These are phyloP conservation scores for Jimgerdemannia flammicorona DNA, from an alignment of 192 early-diverging fungal genomes.

Conservation along the genomic window DNA sequence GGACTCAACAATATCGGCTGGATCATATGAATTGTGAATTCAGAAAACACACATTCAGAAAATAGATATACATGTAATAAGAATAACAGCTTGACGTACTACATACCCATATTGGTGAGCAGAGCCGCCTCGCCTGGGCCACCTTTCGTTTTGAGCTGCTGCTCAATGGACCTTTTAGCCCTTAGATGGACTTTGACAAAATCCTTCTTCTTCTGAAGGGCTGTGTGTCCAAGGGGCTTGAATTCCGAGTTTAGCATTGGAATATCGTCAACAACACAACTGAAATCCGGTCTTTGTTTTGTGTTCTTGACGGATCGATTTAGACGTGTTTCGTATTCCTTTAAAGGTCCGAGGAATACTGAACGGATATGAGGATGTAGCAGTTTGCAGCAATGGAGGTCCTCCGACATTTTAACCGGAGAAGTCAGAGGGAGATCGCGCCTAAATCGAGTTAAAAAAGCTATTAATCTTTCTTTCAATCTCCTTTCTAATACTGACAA, in stretches of 20 bases:
- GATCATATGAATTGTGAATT: conserved; percentile 10
- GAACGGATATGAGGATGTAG: conserved; percentile 11
- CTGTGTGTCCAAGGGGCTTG: conserved; percentile 6
- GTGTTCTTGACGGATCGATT: conserved; percentile 9
- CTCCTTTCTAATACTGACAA: neutral
- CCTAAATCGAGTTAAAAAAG: conserved; percentile 11
- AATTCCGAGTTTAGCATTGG: conserved; percentile 12
- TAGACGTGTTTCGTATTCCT: conserved; percentile 12
- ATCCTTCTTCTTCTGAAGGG: conserved; percentile 13
- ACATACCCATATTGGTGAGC: conserved; percentile 14
- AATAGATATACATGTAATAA: conserved; percentile 3
- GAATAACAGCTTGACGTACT: neutral
- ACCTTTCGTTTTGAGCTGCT: conserved; percentile 11
- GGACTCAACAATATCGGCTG: conserved; percentile 16
- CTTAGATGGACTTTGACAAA: conserved; percentile 8
- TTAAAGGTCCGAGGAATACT: conserved; percentile 7
- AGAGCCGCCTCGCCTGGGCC: conserved; percentile 12
- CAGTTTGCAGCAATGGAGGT: conserved; percentile 13
- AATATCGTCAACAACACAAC: conserved; percentile 5
- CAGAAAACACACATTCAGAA: conserved; percentile 14
- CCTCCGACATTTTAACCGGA: conserved; percentile 6
- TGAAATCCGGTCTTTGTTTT: conserved; percentile 16
- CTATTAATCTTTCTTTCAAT: conserved; percentile 5
- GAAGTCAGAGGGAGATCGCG: conserved; percentile 4
- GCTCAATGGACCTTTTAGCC: conserved; percentile 14